These are phyloP conservation scores for Helotiales sp. DNA, from an alignment of 2,329 filamentous ascomycete genomes.

Conservation along the genomic window DNA sequence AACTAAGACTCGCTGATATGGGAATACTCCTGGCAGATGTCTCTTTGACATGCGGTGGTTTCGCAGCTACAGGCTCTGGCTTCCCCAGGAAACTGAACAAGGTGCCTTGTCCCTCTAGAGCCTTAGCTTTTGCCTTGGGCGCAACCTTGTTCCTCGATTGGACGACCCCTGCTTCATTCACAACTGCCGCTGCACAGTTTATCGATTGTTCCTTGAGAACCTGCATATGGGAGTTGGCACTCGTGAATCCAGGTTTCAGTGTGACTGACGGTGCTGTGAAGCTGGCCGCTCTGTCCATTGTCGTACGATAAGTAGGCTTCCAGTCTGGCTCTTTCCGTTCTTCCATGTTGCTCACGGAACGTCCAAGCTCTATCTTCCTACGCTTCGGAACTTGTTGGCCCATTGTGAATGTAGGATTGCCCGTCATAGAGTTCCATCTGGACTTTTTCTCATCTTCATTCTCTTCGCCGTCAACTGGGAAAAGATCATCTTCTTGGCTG, in stretches of 20 bases:
- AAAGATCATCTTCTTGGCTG: slow-evolving; percentile 64
- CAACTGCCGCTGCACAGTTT: slow-evolving; percentile 21
- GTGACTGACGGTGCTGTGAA: slow-evolving; percentile 56
- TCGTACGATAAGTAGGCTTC: slow-evolving; percentile 51
- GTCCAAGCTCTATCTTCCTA: slow-evolving; percentile 29
- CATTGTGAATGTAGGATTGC: slow-evolving; percentile 23
- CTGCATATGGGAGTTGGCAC: slow-evolving; percentile 32
- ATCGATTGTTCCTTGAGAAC: slow-evolving; percentile 32
- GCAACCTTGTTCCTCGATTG: not conserved
- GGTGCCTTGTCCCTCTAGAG: slow-evolving; percentile 26
- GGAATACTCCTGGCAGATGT: not conserved
- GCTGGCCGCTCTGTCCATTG: slow-evolving; percentile 59
- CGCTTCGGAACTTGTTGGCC: slow-evolving; percentile 27
- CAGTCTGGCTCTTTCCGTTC: slow-evolving; percentile 20
- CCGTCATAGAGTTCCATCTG: slow-evolving; percentile 38
- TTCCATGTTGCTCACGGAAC: slow-evolving; percentile 17
- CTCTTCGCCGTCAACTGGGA: slow-evolving; percentile 63
- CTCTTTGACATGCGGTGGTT: not conserved
- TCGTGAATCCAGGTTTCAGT: slow-evolving; percentile 28
- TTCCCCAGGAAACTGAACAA: slow-evolving; percentile 31
- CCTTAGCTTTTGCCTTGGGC: slow-evolving; percentile 13
- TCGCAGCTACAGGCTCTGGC: slow-evolving; percentile 12
- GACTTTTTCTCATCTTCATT: slow-evolving; percentile 35
- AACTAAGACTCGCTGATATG: not conserved
- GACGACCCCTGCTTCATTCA: slow-evolving; percentile 2